Conservation (phyloP, 2,329 filamentous ascomycete genomes). For the Aspergillus versicolor region DNA sequence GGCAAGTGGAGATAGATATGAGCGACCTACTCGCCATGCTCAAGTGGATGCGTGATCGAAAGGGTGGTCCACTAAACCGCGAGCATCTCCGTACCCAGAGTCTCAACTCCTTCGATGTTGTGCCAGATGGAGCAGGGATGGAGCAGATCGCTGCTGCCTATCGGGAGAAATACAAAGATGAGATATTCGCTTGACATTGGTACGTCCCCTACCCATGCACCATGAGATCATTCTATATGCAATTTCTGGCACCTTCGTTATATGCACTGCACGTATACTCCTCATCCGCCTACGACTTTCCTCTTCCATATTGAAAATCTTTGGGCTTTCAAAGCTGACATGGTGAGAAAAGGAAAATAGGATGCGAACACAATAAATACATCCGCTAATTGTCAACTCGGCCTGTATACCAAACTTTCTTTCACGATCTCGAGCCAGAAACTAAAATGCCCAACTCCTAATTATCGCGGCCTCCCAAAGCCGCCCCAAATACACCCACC, state of each 20-base stretch:
- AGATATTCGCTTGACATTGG: constrained; percentile 20
- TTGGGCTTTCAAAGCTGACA: background rate
- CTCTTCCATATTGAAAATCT: background rate
- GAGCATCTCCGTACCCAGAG: constrained; percentile 29
- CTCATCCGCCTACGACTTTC: background rate
- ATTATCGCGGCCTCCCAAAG: background rate
- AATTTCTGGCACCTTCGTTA: background rate
- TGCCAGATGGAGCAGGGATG: constrained; percentile 30
- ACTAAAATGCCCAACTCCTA: background rate
- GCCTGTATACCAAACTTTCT: background rate
- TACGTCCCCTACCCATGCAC: background rate
- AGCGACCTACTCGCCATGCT: constrained; percentile 31
- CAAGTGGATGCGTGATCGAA: constrained; percentile 23
- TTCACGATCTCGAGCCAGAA: background rate
- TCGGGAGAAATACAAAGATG: constrained; percentile 24
- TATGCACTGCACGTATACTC: background rate
- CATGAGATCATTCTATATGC: background rate
- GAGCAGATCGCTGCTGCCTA: constrained; percentile 29
- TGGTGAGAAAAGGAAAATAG: background rate
- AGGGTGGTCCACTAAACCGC: constrained; percentile 23
- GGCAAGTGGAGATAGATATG: constrained; percentile 29
- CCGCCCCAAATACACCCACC: background rate
- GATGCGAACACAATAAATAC: background rate
- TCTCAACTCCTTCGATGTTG: constrained; percentile 27
- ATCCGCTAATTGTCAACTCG: background rate